Conservation (phyloP, 2,329 filamentous ascomycete genomes). For the Ophiocordyceps camponoti-floridani region DNA sequence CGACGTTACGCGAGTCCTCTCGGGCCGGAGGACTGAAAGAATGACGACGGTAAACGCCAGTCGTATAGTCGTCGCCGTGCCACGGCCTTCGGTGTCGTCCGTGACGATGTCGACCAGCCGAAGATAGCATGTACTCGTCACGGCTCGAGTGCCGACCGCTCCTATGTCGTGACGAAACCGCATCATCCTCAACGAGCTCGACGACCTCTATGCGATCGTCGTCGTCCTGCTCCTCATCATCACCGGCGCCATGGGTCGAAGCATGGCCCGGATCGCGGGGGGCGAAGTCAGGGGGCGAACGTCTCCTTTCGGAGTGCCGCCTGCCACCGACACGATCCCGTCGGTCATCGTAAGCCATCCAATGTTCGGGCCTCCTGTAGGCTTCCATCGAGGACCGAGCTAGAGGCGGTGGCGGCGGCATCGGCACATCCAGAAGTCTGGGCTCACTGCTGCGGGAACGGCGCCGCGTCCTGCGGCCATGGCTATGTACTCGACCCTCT, state of each 20-base stretch:
- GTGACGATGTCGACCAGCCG: slow-evolving; percentile 7
- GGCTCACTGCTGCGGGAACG: slow-evolving; percentile 7
- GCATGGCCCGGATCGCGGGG: slow-evolving; percentile 1
- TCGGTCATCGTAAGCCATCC: slow-evolving; percentile 9
- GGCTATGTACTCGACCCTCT: slow-evolving; percentile 13
- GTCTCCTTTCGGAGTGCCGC: slow-evolving; percentile 3
- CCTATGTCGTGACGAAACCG: slow-evolving; percentile 2
- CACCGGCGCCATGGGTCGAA: neutral
- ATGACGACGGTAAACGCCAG: slow-evolving; percentile 6
- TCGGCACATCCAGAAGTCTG: slow-evolving; percentile 12
- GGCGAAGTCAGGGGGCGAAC: slow-evolving; percentile 4
- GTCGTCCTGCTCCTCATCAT: neutral
- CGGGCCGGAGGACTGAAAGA: slow-evolving; percentile 11
- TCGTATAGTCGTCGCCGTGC: slow-evolving; percentile 3
- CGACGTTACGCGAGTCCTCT: slow-evolving; percentile 10
- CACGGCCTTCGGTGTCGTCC: slow-evolving; percentile 7
- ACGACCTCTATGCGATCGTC: slow-evolving; percentile 9
- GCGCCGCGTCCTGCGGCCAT: slow-evolving; percentile 11
- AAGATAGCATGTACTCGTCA: slow-evolving; percentile 10
- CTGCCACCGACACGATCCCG: neutral
- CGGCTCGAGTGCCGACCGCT: slow-evolving; percentile 7
- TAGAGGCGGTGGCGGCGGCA: slow-evolving; percentile 11
- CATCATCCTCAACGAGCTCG: slow-evolving; percentile 8
- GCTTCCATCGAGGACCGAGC: slow-evolving; percentile 12
- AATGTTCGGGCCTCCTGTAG: slow-evolving; percentile 11